phyloP scores from a whole-genome alignment of 371 early-diverging fungal genomes.

The Mortierella sp. region DNA sequence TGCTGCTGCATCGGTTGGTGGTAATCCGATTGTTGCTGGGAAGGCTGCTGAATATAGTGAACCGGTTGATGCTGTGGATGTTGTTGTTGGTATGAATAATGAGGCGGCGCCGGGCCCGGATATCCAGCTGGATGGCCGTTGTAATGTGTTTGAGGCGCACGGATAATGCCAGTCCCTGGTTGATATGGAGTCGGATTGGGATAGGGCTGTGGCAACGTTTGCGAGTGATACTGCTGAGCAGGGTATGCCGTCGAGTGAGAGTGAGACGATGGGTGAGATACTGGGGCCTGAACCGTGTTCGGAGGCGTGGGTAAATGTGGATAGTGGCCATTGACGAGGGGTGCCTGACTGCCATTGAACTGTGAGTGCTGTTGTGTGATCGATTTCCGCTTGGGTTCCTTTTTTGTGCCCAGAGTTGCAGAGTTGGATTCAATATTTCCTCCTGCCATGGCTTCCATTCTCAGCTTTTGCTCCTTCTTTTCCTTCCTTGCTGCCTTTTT shows the following conservation, averaged over 20 bases:
- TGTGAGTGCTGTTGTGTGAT: conserved; percentile 1
- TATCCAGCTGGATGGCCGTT: conserved; percentile 11
- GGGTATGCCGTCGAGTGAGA: conserved; percentile 6
- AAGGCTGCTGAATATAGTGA: conserved; percentile 19
- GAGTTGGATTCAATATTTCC: not conserved
- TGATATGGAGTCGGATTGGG: conserved; percentile 9
- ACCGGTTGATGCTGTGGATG: conserved; percentile 20
- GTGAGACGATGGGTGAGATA: not conserved
- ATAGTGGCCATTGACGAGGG: conserved; percentile 15
- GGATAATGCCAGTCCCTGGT: not conserved
- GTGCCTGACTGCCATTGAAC: not conserved
- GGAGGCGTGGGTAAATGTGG: conserved; percentile 1
- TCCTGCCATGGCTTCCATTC: conserved; percentile 20
- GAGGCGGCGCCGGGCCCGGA: not conserved
- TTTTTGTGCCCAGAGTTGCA: conserved; percentile 1
- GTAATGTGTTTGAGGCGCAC: conserved; percentile 19
- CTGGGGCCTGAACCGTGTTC: not conserved
- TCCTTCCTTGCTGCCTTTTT: conserved; percentile 25
- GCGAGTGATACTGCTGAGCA: conserved; percentile 9
- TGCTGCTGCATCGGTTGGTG: conserved; percentile 24
- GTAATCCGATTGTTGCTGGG: conserved; percentile 21
- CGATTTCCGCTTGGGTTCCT: conserved; percentile 8
- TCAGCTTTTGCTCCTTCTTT: conserved; percentile 35
- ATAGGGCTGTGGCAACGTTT: conserved; percentile 8
- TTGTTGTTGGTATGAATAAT: conserved; percentile 8